Evolutionary conservation across 257 asterid genomes (phyloP), one percentile per base, ranked within the genome.

Genomic region (Craterostigma plantagineum): DNA sequence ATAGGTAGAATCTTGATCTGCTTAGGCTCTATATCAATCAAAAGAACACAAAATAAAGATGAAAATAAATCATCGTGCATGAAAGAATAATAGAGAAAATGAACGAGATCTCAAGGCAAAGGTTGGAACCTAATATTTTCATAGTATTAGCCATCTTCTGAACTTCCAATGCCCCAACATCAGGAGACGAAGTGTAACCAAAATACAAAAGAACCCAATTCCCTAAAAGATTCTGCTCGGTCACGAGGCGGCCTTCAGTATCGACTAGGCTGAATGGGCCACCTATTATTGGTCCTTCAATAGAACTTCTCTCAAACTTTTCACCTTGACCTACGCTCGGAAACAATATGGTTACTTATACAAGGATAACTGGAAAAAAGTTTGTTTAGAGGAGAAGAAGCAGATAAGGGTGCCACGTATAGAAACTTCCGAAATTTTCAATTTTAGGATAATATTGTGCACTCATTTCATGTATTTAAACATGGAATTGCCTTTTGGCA

Each of bases 181-280:
- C 99, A 34, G 99, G 99, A 55, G 99, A 90, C 35, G 94, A 77
- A 56, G 95, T 90, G 59, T 83, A 83, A 40, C 92, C 92, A 16
- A 90, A 90, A 62, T 79, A 79, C 42, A 90, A 50, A 51, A 90
- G 91, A 65, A 83, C 79, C 95, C 99, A 90, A 55, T 70, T 77
- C 38, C 95, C 95, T 49, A 65, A 57, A 62, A 83, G 76, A 70
- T 63, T 69, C 53, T 67, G 72, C 59, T 90, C 94, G n/a, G 80
- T 90, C 40, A 90, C 77, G 48, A 58, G 11, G 23, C 11, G 76
- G n/a, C 78, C 72, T 53, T 82, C 84, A 36, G 91, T 64, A 48
- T 76, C 70, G 44, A 70, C 16, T 38, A 90, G 70, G 58, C 84
- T 72, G 72, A 83, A 90, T 4, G 92, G 91, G 46, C 99, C 94